Evolutionary conservation across 179 eudicot species (phyloP), one percentile per base, ranked within the genome.

Genomic region (Beta corolliflora): DNA sequence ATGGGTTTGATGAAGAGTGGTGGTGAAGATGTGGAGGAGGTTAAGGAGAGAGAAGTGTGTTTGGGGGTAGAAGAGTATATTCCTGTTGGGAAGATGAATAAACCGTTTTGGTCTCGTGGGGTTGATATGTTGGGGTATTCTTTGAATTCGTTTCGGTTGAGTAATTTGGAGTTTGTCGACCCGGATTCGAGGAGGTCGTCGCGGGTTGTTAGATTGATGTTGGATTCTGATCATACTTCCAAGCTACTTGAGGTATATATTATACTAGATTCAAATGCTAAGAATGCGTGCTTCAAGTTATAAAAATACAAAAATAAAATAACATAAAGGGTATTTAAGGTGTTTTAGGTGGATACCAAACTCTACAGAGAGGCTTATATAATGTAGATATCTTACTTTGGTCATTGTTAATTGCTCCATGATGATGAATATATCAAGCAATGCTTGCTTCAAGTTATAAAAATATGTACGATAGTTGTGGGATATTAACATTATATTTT

Each of bases 71-170:
- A 95, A 77, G 93, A 92, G 31, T 93, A 79, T 59, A 81, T 93
- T 16, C 97, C 98, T 0, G 75, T 29, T 78, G 94, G 87, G 72
- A 89, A 87, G 79, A 81, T 64, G 66, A 86, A 65, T 63, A 95
- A 95, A 83, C 91, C 95, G 9, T 91, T 95, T 45, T 95, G 98
- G 98, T 90, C 97, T 0, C 91, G 97, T 61, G 98, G 98, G 14
- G 82, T 89, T 16, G 91, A 93, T 72, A 88, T 95, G 93, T 82
- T 95, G n/a, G 98, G 98, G 12, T 95, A 95, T 86, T 91, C 97
- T 2, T 71, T 95, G 73, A 95, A 93, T 63, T 88, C 97, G 0
- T 84, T 95, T 9, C 80, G 97, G 73, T 73, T 93, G 73, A 56
- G 90, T 3, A 90, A 93, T 78, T 61, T 93, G 84, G 71, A 75